phyloP scores from a whole-genome alignment of 345 rosid species.

The Lumnitzera racemosa region DNA sequence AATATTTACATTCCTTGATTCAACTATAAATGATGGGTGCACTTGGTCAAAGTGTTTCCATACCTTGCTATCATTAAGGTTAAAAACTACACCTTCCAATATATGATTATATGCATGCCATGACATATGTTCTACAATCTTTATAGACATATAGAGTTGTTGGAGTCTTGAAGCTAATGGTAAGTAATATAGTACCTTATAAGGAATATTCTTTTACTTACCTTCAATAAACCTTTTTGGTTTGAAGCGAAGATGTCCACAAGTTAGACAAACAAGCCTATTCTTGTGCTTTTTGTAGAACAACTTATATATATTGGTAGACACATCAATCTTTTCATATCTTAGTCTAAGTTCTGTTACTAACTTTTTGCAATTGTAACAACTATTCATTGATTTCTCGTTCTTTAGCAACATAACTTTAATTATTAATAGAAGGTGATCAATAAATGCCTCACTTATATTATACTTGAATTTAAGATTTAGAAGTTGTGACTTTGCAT shows the following conservation, averaged over 20 bases:
- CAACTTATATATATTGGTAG: no score
- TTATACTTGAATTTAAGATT: no score
- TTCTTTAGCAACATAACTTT: not conserved
- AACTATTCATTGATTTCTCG: not conserved
- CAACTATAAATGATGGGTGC: not conserved
- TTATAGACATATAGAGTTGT: not conserved
- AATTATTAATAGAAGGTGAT: no score
- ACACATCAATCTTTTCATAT: not conserved
- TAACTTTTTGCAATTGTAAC: not conserved
- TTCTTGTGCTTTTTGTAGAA: no score
- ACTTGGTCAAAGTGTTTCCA: constrained; percentile 4
- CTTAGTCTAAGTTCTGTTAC: not conserved
- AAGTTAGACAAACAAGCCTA: no score
- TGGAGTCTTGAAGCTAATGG: constrained; percentile 1
- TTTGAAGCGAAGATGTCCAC: not conserved
- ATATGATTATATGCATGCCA: no score
- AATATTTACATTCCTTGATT: not conserved
- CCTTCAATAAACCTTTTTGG: no score
- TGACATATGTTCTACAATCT: not conserved
- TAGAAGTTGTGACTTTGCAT: no score
- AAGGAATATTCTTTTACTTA: not conserved
- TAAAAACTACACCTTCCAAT: not conserved
- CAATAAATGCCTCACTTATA: no score
- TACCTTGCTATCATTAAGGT: not conserved
- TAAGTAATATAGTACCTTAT: constrained; percentile 3